Percentiles rank a stretch among this genome's conserved stretches.
phyloP scores from a whole-genome alignment of 306 rosid species.

The Casuarina glauca region DNA sequence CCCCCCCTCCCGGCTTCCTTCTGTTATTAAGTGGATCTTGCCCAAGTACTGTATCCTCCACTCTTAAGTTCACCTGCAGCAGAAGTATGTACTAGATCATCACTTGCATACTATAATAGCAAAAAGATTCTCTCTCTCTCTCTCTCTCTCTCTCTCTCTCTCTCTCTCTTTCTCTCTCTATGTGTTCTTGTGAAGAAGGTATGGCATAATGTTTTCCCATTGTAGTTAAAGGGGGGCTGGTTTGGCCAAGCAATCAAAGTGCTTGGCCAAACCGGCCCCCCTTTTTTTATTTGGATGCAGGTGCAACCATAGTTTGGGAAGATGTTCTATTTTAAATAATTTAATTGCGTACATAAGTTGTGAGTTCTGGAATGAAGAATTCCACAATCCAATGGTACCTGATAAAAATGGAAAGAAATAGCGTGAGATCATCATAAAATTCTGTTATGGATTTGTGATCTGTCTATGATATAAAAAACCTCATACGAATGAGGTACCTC shows the following conservation, averaged over 20 bases:
- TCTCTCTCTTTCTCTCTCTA: no score
- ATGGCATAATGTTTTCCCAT: neutral
- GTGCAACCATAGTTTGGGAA: neutral
- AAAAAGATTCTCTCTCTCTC: neutral
- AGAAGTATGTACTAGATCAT: neutral
- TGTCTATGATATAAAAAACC: neutral
- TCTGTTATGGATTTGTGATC: neutral
- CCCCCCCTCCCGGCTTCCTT: no score
- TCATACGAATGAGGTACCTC: neutral
- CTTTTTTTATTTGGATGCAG: conserved; percentile 25
- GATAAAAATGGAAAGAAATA: neutral
- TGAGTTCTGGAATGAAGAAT: neutral
- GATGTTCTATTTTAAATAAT: neutral
- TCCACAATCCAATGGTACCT: neutral
- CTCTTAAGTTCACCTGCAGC: neutral
- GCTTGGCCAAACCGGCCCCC: conserved; percentile 50
- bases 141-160: neutral
- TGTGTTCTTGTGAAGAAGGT: neutral
- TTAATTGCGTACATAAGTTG: neutral
- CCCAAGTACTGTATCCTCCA: neutral
- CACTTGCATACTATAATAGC: neutral
- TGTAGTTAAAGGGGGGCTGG: conserved; percentile 45
- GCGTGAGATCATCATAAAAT: neutral
- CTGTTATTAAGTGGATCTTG: neutral
- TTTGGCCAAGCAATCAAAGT: conserved; percentile 42